Evolutionary conservation across 2,329 filamentous ascomycete genomes (phyloP).

Genomic region (Remersonia thermophila): DNA sequence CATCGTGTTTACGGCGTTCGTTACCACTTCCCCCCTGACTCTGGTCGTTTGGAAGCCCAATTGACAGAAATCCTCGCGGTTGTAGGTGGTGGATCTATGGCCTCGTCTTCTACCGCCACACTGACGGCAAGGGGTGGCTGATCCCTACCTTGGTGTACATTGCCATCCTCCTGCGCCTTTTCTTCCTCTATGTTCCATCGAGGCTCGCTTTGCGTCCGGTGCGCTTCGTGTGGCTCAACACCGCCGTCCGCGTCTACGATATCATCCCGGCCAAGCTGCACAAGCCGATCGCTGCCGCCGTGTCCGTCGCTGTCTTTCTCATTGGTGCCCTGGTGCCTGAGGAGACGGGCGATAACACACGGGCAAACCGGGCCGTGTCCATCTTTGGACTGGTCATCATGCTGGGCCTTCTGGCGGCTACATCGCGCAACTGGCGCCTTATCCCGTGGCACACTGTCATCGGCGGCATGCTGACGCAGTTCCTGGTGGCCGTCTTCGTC

Average conservation of each 20-base stretch:
- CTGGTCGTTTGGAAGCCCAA: background rate
- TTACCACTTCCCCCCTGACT: background rate
- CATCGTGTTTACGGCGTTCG: constrained; percentile 14
- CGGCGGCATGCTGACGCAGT: constrained; percentile 79
- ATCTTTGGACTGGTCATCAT: constrained; percentile 67
- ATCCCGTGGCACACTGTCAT: constrained; percentile 72
- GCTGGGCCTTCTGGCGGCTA: constrained; percentile 52
- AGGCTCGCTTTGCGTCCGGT: constrained; percentile 11
- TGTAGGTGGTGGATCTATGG: constrained; percentile 29
- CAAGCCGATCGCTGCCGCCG: constrained; percentile 46
- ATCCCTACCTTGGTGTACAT: constrained; percentile 16
- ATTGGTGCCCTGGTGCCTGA: constrained; percentile 63
- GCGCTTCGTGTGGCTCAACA: constrained; percentile 12
- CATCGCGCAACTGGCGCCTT: constrained; percentile 53
- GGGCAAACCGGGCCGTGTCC: constrained; percentile 67
- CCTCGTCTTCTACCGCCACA: constrained; percentile 16
- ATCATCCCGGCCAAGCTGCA: constrained; percentile 55
- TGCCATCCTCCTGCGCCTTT: constrained; percentile 9
- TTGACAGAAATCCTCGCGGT: constrained; percentile 1
- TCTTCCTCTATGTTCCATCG: constrained; percentile 9
- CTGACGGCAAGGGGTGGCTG: constrained; percentile 15
- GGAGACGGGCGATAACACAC: constrained; percentile 63
- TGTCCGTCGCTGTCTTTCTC: constrained; percentile 62
- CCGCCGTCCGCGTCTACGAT: constrained; percentile 11
- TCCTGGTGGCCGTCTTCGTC: constrained; percentile 79